These are phyloP conservation scores for Spinacia oleracea DNA, from an alignment of 179 eudicot genomes.

Conservation along the genomic window DNA sequence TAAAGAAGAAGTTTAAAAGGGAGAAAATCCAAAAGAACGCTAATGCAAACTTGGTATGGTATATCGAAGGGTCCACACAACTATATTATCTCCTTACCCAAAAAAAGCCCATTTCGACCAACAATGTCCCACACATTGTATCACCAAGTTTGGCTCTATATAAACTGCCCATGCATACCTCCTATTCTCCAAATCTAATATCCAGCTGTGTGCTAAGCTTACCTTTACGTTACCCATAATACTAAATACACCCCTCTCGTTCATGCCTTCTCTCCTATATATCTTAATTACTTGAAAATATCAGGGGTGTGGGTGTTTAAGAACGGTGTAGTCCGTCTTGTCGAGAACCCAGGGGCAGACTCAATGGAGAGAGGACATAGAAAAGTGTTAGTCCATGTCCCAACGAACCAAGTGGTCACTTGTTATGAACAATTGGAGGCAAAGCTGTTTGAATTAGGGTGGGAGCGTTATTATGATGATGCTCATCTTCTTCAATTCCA, in stretches of 20 bases:
- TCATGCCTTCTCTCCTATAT: background rate
- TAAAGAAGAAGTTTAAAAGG: background rate
- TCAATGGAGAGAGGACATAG: constrained; percentile 23
- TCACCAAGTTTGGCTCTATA: constrained; percentile 25
- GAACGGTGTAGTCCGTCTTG: constrained; percentile 41
- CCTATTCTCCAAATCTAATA: background rate
- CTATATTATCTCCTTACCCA: constrained; percentile 25
- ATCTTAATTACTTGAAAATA: background rate
- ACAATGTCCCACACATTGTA: constrained; percentile 20
- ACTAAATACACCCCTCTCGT: no score
- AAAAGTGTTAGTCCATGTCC: constrained; percentile 37
- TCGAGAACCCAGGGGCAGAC: constrained; percentile 39
- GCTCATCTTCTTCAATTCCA: constrained; percentile 38
- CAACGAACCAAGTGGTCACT: constrained; percentile 34
- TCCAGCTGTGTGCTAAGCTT: background rate
- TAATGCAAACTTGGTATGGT: background rate
- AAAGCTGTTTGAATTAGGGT: constrained; percentile 35
- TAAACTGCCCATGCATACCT: constrained; percentile 33
- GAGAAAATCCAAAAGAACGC: no score
- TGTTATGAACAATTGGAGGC: constrained; percentile 27
- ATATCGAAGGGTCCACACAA: constrained; percentile 26
- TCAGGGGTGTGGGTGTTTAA: constrained; percentile 50
- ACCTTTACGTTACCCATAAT: background rate
- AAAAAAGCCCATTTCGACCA: constrained; percentile 26
- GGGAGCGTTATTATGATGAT: constrained; percentile 44